phyloP scores from a whole-genome alignment of 805 yeast genomes.

The Kodamaea sagamina region DNA sequence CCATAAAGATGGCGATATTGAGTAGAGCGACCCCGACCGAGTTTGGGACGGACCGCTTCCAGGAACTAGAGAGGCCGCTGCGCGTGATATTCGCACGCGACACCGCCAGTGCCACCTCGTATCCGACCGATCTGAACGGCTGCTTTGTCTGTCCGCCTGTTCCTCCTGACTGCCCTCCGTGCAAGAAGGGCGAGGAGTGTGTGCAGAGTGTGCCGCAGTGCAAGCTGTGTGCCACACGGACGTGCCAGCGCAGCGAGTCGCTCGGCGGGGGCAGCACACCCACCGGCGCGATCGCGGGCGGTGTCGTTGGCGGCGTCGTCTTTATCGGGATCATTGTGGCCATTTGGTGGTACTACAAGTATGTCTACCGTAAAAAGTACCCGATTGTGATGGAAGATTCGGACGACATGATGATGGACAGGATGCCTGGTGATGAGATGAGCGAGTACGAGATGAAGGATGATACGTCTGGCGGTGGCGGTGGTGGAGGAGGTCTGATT shows the following conservation, averaged over 20 bases:
- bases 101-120: slow-evolving; percentile 13
- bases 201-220: slow-evolving; percentile 39
- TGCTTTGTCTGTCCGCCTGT: slow-evolving; percentile 48
- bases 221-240: slow-evolving; percentile 59
- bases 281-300: slow-evolving; percentile 67
- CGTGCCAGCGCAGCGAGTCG: slow-evolving; percentile 25
- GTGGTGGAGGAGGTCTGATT: slow-evolving; percentile 11
- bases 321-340: slow-evolving; percentile 40
- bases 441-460: slow-evolving; percentile 14
- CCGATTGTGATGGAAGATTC: slow-evolving; percentile 30
- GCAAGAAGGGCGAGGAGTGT: slow-evolving; percentile 56
- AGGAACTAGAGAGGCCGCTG: not conserved
- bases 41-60: not conserved
- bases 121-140: slow-evolving; percentile 31
- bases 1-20: not conserved
- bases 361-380: slow-evolving; percentile 36
- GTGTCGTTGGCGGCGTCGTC: slow-evolving; percentile 64
- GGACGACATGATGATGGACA: slow-evolving; percentile 20
- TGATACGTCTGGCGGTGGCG: slow-evolving; percentile 6
- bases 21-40: not conserved
- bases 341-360: slow-evolving; percentile 35
- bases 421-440: slow-evolving; percentile 9
- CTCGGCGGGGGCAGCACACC: slow-evolving; percentile 18
- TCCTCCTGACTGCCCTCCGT: slow-evolving; percentile 53
- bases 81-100: slow-evolving; percentile 14